These are phyloP conservation scores for Yamadazyma kanchanaburiensis DNA, from an alignment of 1,139 yeast species.

Conservation along the genomic window DNA sequence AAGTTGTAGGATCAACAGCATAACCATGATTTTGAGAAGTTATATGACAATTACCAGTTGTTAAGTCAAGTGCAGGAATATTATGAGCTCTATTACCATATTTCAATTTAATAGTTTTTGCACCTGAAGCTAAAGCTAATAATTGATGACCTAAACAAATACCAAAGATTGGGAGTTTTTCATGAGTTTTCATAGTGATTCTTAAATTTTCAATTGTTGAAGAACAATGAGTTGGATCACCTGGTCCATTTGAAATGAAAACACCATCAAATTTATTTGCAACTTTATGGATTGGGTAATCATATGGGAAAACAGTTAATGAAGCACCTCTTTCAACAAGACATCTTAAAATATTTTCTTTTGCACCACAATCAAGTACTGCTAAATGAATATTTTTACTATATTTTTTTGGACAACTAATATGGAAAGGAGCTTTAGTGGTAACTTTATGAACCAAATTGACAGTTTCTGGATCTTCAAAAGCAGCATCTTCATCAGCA, in stretches of 20 bases:
- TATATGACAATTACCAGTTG: conserved; percentile 91
- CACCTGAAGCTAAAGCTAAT: conserved; percentile 92
- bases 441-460: conserved; percentile 92
- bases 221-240: conserved; percentile 94
- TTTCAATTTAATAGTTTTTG: conserved; percentile 85
- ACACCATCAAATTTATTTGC: conserved; percentile 93
- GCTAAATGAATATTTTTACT: conserved; percentile 74
- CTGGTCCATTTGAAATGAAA: conserved; percentile 96
- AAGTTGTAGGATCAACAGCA: conserved; percentile 83
- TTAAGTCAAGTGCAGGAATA: conserved; percentile 88
- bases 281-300: conserved; percentile 87
- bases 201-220: conserved; percentile 73
- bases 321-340: conserved; percentile 94
- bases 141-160: conserved; percentile 97
- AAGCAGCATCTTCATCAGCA: conserved; percentile 89
- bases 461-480: conserved; percentile 86
- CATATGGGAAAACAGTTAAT: conserved; percentile 92
- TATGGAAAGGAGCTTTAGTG: conserved; percentile 92
- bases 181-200: conserved; percentile 59
- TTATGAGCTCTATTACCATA: conserved; percentile 99
- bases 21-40: conserved; percentile 98
- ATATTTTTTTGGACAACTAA: conserved; percentile 60
- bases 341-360: conserved; percentile 92
- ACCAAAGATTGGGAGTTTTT: conserved; percentile 88
- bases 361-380: conserved; percentile 95